Percentiles rank a stretch among this genome's conserved stretches.
These are phyloP conservation scores for Lasiosphaeris hirsuta DNA, from an alignment of 495 filamentous ascomycete species.

Conservation along the genomic window DNA sequence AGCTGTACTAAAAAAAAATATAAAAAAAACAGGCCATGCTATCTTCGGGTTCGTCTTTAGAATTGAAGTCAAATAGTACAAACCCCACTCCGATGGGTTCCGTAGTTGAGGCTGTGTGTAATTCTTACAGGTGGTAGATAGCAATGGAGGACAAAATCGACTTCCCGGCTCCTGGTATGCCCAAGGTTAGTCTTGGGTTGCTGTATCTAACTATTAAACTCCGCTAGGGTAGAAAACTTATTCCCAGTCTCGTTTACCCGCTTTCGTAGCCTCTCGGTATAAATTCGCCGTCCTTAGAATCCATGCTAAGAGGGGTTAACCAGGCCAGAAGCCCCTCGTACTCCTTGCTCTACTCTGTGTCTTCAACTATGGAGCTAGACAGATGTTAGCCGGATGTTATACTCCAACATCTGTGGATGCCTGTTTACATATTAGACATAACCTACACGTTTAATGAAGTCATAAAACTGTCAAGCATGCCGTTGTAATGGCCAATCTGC, in stretches of 20 bases:
- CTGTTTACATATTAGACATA: neutral
- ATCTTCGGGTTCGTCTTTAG: neutral
- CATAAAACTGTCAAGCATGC: slow-evolving; percentile 4
- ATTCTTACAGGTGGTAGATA: neutral
- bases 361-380: neutral
- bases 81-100: neutral
- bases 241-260: neutral
- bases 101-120: neutral
- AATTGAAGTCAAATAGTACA: neutral
- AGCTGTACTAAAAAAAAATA: neutral
- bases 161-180: slow-evolving; percentile 1
- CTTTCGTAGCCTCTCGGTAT: neutral
- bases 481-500: slow-evolving; percentile 4
- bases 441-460: neutral
- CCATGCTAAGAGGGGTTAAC: neutral
- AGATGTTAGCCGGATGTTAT: neutral
- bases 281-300: neutral
- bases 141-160: neutral
- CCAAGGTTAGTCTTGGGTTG: neutral
- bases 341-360: neutral
- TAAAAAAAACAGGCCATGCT: neutral
- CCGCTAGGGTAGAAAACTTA: neutral
- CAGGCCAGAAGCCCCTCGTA: neutral
- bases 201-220: neutral
- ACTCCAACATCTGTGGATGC: neutral